Percentiles rank a stretch among this genome's conserved stretches.
phyloP scores from a whole-genome alignment of 2,329 filamentous ascomycete species.

The Celoporthe dispersa region DNA sequence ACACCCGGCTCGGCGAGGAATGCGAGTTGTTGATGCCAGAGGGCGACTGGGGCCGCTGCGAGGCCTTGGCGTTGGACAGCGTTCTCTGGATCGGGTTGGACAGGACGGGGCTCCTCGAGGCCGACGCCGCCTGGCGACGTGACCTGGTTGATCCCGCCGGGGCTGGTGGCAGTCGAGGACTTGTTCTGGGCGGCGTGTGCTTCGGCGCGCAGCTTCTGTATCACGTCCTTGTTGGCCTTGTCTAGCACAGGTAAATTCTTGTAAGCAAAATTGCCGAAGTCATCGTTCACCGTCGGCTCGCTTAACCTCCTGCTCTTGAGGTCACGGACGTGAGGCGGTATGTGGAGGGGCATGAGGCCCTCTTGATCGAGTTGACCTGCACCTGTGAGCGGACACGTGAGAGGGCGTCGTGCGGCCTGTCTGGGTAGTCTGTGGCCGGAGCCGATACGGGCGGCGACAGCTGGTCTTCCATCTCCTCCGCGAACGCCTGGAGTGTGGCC shows the following conservation, averaged over 20 bases:
- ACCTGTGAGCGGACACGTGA: conserved; percentile 88
- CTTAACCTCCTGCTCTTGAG: conserved; percentile 85
- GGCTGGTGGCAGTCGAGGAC: conserved; percentile 47
- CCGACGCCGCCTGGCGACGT: conserved; percentile 61
- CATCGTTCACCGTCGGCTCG: conserved; percentile 85
- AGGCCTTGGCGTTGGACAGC: conserved; percentile 79
- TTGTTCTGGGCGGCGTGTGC: conserved; percentile 74
- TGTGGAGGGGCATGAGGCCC: conserved; percentile 94
- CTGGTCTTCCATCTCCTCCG: conserved; percentile 93
- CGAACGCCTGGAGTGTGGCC: conserved; percentile 88
- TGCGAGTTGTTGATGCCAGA: conserved; percentile 78
- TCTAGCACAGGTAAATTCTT: conserved; percentile 96
- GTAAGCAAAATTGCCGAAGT: conserved; percentile 96
- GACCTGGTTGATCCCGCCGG: conserved; percentile 46
- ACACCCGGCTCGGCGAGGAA: conserved; percentile 85
- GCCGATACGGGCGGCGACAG: conserved; percentile 71
- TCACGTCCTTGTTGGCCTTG: conserved; percentile 98
- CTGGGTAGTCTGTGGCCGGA: conserved; percentile 76
- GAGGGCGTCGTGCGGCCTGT: conserved; percentile 91
- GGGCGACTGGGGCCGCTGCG: conserved; percentile 82
- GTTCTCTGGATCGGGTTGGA: conserved; percentile 81
- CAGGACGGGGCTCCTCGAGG: conserved; percentile 83
- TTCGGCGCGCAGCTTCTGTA: conserved; percentile 92
- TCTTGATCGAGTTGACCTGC: conserved; percentile 86
- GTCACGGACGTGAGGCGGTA: conserved; percentile 94